Percentiles rank a stretch among this genome's conserved stretches.
phyloP scores from a whole-genome alignment of 2,329 filamentous ascomycete species.

The Zasmidium citrigriseum region DNA sequence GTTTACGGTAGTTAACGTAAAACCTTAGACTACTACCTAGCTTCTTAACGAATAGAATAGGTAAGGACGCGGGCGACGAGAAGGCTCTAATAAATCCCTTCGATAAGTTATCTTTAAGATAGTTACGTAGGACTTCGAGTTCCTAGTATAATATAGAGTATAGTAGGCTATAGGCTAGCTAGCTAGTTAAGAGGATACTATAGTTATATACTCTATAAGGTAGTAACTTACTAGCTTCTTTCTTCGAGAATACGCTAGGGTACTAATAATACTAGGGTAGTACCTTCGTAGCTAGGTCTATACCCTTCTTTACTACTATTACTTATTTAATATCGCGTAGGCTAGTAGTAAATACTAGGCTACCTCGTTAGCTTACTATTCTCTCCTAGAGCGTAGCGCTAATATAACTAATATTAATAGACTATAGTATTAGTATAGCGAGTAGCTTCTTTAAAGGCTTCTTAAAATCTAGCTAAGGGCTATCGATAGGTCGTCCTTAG shows the following conservation, averaged over 20 bases:
- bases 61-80: background rate
- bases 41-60: conserved; percentile 10
- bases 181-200: conserved; percentile 5
- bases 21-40: conserved; percentile 18
- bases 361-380: background rate
- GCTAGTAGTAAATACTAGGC: background rate
- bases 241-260: background rate
- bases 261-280: background rate
- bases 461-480: background rate
- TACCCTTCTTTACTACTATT: background rate
- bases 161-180: conserved; percentile 1
- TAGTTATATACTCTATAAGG: conserved; percentile 1
- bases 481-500: too few relatives aligned
- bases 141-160: conserved; percentile 7
- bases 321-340: background rate
- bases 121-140: conserved; percentile 12
- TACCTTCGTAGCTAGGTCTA: background rate
- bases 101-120: conserved; percentile 8
- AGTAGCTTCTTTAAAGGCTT: too few relatives aligned
- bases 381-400: background rate
- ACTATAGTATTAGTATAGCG: too few relatives aligned
- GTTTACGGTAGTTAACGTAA: conserved; percentile 30
- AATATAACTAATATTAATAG: background rate
- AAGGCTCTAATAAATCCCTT: conserved; percentile 4
- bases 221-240: background rate